Evolutionary conservation across 352 stramenopile species (phyloP).

Genomic region (Phytophthora rubi): DNA sequence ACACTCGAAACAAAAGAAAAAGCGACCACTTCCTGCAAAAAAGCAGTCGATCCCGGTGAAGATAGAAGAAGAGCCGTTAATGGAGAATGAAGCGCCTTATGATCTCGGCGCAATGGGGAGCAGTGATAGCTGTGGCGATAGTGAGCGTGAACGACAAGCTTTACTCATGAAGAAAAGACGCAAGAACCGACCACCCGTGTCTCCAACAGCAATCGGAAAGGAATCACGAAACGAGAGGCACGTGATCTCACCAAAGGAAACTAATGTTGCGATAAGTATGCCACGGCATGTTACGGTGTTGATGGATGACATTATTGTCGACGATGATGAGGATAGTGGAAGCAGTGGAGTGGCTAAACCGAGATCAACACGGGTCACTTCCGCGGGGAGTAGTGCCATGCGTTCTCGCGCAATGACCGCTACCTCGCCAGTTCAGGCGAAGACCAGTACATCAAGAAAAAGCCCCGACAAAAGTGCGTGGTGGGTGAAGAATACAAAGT

Average conservation of each 20-base stretch:
- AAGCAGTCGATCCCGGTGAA: conserved; percentile 5
- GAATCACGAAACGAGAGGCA: conserved; percentile 1
- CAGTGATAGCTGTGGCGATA: conserved; percentile 11
- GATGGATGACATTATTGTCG: conserved; percentile 37
- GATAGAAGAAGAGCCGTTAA: conserved; percentile 17
- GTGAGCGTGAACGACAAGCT: background rate
- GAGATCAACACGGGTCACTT: background rate
- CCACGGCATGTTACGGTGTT: conserved; percentile 24
- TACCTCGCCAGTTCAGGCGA: too few relatives aligned
- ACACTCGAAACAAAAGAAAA: conserved; percentile 16
- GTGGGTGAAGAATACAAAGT: background rate
- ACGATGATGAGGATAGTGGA: conserved; percentile 25
- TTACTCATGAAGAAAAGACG: conserved; percentile 10
- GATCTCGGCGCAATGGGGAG: conserved; percentile 9
- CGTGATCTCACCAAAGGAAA: background rate
- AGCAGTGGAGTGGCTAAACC: background rate
- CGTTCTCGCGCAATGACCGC: too few relatives aligned
- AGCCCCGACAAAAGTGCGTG: conserved; percentile 4
- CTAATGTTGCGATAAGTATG: conserved; percentile 14
- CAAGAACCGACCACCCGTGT: conserved; percentile 3
- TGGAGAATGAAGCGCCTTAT: conserved; percentile 17
- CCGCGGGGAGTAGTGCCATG: too few relatives aligned
- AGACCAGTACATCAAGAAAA: background rate
- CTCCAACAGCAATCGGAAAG: background rate
- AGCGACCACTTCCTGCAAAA: conserved; percentile 10